Evolutionary conservation across 2,329 filamentous ascomycete species (phyloP).

Genomic region (Cytospora leucostoma): DNA sequence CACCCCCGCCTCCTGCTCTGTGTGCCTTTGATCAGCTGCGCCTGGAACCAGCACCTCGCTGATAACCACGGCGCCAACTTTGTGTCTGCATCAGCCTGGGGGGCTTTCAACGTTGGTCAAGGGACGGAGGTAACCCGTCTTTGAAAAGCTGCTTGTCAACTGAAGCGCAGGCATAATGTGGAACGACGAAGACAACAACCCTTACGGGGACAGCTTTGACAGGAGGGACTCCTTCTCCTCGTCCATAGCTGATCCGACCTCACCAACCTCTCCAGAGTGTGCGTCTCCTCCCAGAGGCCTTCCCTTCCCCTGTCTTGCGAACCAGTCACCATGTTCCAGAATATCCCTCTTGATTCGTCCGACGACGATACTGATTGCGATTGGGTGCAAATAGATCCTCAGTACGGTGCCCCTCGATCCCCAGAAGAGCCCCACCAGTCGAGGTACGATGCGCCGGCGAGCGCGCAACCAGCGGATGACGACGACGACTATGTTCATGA

Average conservation of each 20-base stretch:
- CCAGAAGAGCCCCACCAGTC: conserved; percentile 40
- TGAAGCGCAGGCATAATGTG: conserved; percentile 65
- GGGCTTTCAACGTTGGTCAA: not conserved
- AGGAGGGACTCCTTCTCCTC: conserved; percentile 78
- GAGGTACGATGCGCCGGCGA: conserved; percentile 19
- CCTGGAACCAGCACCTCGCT: not conserved
- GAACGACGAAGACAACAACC: conserved; percentile 99
- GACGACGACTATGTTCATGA: conserved; percentile 47
- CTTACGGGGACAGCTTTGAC: conserved; percentile 88
- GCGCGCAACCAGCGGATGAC: conserved; percentile 43
- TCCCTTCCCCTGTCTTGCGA: conserved; percentile 22
- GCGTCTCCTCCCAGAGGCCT: conserved; percentile 41
- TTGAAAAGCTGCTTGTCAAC: not conserved
- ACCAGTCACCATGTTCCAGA: conserved; percentile 40
- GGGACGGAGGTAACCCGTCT: too few species aligned
- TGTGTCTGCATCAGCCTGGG: not conserved
- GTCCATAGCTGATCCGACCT: conserved; percentile 65
- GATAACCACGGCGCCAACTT: not conserved
- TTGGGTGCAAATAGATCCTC: conserved; percentile 52
- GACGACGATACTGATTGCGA: conserved; percentile 45
- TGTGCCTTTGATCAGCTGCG: conserved; percentile 14
- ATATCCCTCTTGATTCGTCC: conserved; percentile 40
- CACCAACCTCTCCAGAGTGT: conserved; percentile 60
- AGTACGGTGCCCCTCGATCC: conserved; percentile 69
- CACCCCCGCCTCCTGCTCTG: conserved; percentile 22